These are phyloP conservation scores for Penicillium lividum DNA, from an alignment of 495 filamentous ascomycete species.

Conservation along the genomic window DNA sequence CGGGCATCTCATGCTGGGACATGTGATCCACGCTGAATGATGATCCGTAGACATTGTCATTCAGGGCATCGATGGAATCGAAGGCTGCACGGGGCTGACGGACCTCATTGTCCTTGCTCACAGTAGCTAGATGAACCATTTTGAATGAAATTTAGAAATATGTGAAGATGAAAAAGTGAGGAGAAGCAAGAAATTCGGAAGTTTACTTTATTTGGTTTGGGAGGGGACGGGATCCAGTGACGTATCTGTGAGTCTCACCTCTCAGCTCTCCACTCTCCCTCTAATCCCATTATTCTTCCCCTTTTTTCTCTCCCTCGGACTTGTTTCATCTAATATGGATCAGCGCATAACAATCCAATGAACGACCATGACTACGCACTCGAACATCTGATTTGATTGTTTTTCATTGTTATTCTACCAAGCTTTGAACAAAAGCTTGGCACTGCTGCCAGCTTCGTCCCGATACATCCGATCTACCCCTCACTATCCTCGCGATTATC, in stretches of 20 bases:
- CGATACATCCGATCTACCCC: constrained; percentile 9
- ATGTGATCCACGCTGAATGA: constrained; percentile 76
- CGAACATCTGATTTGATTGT: not conserved
- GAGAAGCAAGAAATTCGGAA: not conserved
- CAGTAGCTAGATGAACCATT: constrained; percentile 43
- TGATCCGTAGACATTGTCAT: constrained; percentile 79
- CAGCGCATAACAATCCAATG: not conserved
- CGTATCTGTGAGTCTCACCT: not conserved
- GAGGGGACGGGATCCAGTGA: not conserved
- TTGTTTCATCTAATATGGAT: not conserved
- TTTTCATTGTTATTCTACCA: not conserved
- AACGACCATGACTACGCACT: not conserved
- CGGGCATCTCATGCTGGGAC: constrained; percentile 84
- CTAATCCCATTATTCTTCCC: too few species aligned
- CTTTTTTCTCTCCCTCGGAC: too few species aligned
- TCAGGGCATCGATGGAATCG: constrained; percentile 40
- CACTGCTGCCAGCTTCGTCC: constrained; percentile 1
- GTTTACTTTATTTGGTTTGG: too few species aligned
- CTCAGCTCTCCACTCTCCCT: too few species aligned
- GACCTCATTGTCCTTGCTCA: constrained; percentile 37
- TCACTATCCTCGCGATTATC: not conserved
- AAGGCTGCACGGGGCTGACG: constrained; percentile 21
- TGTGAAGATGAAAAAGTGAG: not conserved
- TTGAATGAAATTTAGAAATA: constrained; percentile 3
- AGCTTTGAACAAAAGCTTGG: constrained; percentile 21